These are phyloP conservation scores for Rutstroemia sp. DNA, from an alignment of 2,329 filamentous ascomycete species.

Conservation along the genomic window DNA sequence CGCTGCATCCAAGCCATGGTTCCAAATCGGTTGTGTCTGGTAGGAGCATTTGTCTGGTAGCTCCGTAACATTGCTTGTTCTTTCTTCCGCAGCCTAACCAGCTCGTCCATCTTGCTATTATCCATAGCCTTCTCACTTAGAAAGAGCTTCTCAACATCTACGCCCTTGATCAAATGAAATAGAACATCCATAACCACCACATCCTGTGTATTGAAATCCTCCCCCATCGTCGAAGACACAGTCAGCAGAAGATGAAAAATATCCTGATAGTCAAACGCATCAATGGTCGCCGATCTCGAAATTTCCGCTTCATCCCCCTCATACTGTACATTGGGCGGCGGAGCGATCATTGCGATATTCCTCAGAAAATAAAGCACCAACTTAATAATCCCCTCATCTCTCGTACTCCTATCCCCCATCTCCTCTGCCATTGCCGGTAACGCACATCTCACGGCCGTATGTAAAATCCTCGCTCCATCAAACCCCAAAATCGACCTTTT, in stretches of 20 bases:
- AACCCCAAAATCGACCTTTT: slow-evolving; percentile 84
- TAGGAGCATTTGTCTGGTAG: slow-evolving; percentile 71
- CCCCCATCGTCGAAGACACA: slow-evolving; percentile 84
- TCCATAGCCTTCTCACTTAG: slow-evolving; percentile 68
- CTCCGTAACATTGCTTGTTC: slow-evolving; percentile 77
- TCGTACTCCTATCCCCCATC: slow-evolving; percentile 63
- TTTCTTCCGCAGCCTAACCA: slow-evolving; percentile 68
- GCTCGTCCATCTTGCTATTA: slow-evolving; percentile 62
- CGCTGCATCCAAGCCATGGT: slow-evolving; percentile 97
- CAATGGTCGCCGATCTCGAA: slow-evolving; percentile 79
- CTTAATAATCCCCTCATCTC: slow-evolving; percentile 90
- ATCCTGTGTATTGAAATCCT: slow-evolving; percentile 87
- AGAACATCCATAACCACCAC: slow-evolving; percentile 84
- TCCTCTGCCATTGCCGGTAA: slow-evolving; percentile 79
- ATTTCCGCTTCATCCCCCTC: slow-evolving; percentile 88
- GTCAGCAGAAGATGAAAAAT: slow-evolving; percentile 81
- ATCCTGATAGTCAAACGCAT: slow-evolving; percentile 85
- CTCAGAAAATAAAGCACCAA: slow-evolving; percentile 82
- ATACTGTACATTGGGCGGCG: slow-evolving; percentile 62
- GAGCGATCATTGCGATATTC: slow-evolving; percentile 79
- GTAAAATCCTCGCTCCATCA: slow-evolving; percentile 68
- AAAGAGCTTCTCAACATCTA: slow-evolving; percentile 78
- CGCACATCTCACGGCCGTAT: slow-evolving; percentile 72
- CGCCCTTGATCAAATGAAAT: slow-evolving; percentile 86
- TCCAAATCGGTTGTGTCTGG: slow-evolving; percentile 87